Conservation (phyloP, 768 basidiomycete species). For the Russula foetens region DNA sequence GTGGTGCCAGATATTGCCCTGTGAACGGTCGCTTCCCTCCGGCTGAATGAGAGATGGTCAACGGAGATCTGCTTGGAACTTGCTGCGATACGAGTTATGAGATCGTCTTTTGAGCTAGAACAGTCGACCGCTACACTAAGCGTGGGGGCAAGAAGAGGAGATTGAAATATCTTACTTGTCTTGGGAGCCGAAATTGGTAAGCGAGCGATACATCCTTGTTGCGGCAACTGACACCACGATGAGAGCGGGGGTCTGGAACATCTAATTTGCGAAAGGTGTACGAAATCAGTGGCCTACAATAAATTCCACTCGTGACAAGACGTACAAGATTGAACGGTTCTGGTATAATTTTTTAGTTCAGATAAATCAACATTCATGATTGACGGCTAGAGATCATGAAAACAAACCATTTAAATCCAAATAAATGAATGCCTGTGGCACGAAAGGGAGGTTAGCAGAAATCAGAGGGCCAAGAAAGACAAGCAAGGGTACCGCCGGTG, state of each 20-base stretch:
- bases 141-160: too few species aligned
- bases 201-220: constrained; percentile 3
- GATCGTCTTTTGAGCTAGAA: too few species aligned
- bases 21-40: background rate
- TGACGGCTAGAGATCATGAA: background rate
- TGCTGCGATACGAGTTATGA: background rate
- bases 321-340: background rate
- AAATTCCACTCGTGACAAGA: background rate
- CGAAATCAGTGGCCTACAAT: background rate
- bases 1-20: background rate
- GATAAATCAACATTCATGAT: background rate
- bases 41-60: background rate
- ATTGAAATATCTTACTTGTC: too few species aligned
- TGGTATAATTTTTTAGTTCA: background rate
- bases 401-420: constrained; percentile 6
- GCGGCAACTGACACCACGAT: background rate
- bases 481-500: background rate
- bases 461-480: background rate
- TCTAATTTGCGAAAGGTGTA: background rate
- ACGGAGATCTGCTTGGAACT: background rate
- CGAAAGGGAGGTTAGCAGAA: background rate
- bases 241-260: background rate
- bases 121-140: too few species aligned
- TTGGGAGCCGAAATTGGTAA: too few species aligned
- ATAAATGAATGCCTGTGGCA: background rate